Conservation (phyloP, 257 asterid genomes). For the Solanum acaule region DNA sequence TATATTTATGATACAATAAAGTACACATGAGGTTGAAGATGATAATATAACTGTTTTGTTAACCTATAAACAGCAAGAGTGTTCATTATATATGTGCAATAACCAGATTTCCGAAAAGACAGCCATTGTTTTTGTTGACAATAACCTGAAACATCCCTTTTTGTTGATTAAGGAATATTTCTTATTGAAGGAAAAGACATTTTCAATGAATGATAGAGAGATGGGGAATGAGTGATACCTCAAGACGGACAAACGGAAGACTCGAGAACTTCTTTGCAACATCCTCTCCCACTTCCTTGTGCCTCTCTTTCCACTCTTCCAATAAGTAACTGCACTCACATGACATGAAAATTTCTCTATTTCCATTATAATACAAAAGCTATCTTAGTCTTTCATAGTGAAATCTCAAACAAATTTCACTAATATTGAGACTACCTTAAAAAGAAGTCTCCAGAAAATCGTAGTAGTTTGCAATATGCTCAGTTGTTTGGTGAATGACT, state of each 20-base stretch:
- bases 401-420: background rate
- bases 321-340: constrained; percentile 57
- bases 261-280: constrained; percentile 32
- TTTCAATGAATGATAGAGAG: constrained; percentile 1
- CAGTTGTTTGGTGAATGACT: background rate
- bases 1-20: background rate
- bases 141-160: background rate
- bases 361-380: background rate
- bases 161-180: background rate
- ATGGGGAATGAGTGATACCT: constrained; percentile 35
- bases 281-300: constrained; percentile 23
- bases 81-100: background rate
- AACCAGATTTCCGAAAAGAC: background rate
- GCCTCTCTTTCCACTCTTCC: constrained; percentile 79
- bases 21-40: background rate
- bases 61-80: background rate
- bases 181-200: background rate
- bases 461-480: background rate
- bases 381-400: background rate
- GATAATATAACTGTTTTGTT: background rate
- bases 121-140: background rate
- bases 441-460: background rate
- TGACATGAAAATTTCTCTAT: constrained; percentile 1
- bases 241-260: constrained; percentile 36
- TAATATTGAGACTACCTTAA: background rate